Evolutionary conservation across 805 yeast genomes (phyloP).

Genomic region (Tetrapisispora taiwanensis): DNA sequence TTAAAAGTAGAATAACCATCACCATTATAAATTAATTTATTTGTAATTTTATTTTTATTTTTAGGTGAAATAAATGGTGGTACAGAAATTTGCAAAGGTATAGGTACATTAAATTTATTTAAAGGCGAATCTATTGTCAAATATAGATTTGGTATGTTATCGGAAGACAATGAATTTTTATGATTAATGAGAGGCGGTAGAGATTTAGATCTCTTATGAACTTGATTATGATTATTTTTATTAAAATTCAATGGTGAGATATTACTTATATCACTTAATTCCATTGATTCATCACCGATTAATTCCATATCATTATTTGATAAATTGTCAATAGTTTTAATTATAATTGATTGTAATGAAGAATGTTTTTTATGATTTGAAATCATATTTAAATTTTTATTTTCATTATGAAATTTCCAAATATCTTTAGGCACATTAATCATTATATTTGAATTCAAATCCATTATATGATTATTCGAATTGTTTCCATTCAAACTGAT

Average conservation of each 20-base stretch:
- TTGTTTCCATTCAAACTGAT: background rate
- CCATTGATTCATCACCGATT: background rate
- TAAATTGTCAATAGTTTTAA: constrained; percentile 14
- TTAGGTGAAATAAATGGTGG: constrained; percentile 32
- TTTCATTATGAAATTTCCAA: constrained; percentile 21
- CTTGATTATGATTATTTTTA: too few species aligned
- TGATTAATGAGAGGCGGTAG: constrained; percentile 1
- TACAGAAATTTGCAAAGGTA: constrained; percentile 30
- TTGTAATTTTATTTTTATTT: constrained; percentile 21
- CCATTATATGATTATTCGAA: constrained; percentile 16
- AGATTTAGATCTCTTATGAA: constrained; percentile 2
- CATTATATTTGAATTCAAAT: constrained; percentile 22
- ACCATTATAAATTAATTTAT: constrained; percentile 31
- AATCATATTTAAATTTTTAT: too few species aligned
- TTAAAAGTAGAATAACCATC: constrained; percentile 26
- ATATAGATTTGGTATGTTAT: constrained; percentile 17
- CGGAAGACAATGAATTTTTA: background rate
- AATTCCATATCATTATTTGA: background rate
- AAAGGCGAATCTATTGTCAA: constrained; percentile 30
- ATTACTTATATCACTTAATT: constrained; percentile 1
- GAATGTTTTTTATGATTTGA: constrained; percentile 10
- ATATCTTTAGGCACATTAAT: constrained; percentile 25
- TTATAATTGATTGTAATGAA: constrained; percentile 24
- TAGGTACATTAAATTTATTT: constrained; percentile 27
- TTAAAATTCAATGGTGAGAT: constrained; percentile 11